Evolutionary conservation across 2,329 filamentous ascomycete genomes (phyloP).

Genomic region (Apiospora malaysiana): DNA sequence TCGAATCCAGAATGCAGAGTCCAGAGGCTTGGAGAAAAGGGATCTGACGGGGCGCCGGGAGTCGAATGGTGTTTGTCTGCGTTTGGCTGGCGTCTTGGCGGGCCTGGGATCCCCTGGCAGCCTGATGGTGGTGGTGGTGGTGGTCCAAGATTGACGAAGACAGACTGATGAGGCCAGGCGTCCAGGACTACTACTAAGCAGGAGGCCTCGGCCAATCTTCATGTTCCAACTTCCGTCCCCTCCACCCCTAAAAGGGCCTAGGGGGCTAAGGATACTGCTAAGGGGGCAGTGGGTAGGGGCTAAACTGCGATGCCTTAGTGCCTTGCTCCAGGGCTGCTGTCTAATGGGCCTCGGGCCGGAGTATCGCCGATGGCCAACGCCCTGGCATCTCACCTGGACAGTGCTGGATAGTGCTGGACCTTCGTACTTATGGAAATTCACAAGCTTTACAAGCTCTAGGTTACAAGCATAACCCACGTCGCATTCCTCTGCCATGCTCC

Average conservation of each 20-base stretch:
- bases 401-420: no score
- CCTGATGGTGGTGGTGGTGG: no score
- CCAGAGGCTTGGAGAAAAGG: no score
- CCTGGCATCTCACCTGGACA: no score
- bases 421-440: no score
- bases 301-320: constrained; percentile 7
- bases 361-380: background rate
- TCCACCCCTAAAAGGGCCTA: background rate
- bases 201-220: no score
- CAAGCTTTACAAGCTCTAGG: no score
- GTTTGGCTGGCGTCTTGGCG: background rate
- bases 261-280: no score
- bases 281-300: background rate
- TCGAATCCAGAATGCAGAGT: background rate
- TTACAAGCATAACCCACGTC: background rate
- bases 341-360: constrained; percentile 1
- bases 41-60: background rate
- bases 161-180: no score
- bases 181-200: no score
- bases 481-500: background rate
- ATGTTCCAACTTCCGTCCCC: background rate
- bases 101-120: constrained; percentile 6
- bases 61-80: background rate
- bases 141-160: background rate
- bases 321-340: background rate